These are phyloP conservation scores for Metschnikowia arizonensis DNA, from an alignment of 805 yeast species.

Conservation along the genomic window DNA sequence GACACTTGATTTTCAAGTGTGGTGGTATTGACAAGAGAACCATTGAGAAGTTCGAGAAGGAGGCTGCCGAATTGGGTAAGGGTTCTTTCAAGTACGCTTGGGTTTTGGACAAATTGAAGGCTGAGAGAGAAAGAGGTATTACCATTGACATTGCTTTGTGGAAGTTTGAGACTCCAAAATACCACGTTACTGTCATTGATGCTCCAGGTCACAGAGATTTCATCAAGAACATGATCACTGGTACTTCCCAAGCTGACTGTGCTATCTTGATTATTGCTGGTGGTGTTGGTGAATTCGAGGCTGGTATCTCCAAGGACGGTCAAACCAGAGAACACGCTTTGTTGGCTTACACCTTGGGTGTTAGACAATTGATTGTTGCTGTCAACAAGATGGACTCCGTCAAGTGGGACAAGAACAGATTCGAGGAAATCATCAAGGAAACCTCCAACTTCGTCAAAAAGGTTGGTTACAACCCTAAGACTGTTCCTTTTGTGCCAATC, in stretches of 20 bases:
- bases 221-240: constrained; percentile 80
- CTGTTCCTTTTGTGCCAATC: constrained; percentile 76
- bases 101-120: constrained; percentile 93
- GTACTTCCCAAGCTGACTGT: constrained; percentile 95
- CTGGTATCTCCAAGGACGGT: constrained; percentile 92
- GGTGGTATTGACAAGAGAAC: constrained; percentile 99
- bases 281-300: constrained; percentile 93
- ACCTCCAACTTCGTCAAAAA: constrained; percentile 76
- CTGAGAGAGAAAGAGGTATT: constrained; percentile 97
- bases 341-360: constrained; percentile 86
- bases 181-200: constrained; percentile 86
- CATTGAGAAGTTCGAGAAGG: constrained; percentile 96
- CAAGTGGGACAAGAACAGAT: constrained; percentile 81
- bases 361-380: constrained; percentile 80
- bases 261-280: constrained; percentile 88
- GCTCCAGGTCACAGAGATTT: constrained; percentile 97
- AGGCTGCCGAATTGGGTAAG: constrained; percentile 95
- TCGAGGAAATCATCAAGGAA: constrained; percentile 72
- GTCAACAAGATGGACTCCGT: constrained; percentile 95
- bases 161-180: constrained; percentile 90
- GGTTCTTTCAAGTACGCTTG: constrained; percentile 98
- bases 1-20: constrained; percentile 98
- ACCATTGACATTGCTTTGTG: constrained; percentile 91
- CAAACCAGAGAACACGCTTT: constrained; percentile 87
- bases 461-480: constrained; percentile 80